Percentiles rank a stretch among this genome's conserved stretches.
Evolutionary conservation across 2,329 filamentous ascomycete species (phyloP).

Genomic region (Aspergillus amoenus): DNA sequence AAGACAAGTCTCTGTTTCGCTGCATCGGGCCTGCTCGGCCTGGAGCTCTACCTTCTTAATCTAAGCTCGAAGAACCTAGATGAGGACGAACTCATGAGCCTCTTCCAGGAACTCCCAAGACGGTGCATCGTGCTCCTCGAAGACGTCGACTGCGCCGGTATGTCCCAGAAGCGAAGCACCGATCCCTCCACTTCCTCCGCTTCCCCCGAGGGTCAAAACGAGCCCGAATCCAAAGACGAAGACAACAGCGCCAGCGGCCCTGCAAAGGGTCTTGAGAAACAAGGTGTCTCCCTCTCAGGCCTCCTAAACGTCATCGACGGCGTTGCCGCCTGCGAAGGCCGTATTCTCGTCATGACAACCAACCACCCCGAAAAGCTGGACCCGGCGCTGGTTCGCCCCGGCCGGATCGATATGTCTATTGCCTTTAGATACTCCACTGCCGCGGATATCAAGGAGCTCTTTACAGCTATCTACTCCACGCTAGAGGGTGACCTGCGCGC

Average conservation of each 20-base stretch:
- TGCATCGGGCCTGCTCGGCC: slow-evolving; percentile 66
- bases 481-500: slow-evolving; percentile 30
- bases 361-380: slow-evolving; percentile 67
- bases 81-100: slow-evolving; percentile 63
- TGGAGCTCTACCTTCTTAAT: slow-evolving; percentile 71
- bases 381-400: slow-evolving; percentile 63
- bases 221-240: background rate
- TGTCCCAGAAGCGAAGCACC: slow-evolving; percentile 54
- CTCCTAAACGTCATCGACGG: slow-evolving; percentile 71
- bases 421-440: slow-evolving; percentile 50
- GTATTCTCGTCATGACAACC: slow-evolving; percentile 72
- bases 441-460: slow-evolving; percentile 40
- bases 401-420: slow-evolving; percentile 65
- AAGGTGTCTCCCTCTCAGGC: slow-evolving; percentile 63
- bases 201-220: background rate
- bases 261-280: slow-evolving; percentile 16
- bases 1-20: slow-evolving; percentile 73
- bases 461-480: slow-evolving; percentile 38
- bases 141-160: slow-evolving; percentile 72
- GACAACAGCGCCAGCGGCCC: slow-evolving; percentile 16
- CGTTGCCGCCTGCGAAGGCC: slow-evolving; percentile 66
- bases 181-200: background rate
- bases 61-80: slow-evolving; percentile 62
- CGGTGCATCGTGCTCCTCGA: slow-evolving; percentile 73
- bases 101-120: slow-evolving; percentile 67